Percentiles rank a stretch among this genome's conserved stretches.
Conservation (phyloP, 257 asterid species). For the Solanum piurae region DNA sequence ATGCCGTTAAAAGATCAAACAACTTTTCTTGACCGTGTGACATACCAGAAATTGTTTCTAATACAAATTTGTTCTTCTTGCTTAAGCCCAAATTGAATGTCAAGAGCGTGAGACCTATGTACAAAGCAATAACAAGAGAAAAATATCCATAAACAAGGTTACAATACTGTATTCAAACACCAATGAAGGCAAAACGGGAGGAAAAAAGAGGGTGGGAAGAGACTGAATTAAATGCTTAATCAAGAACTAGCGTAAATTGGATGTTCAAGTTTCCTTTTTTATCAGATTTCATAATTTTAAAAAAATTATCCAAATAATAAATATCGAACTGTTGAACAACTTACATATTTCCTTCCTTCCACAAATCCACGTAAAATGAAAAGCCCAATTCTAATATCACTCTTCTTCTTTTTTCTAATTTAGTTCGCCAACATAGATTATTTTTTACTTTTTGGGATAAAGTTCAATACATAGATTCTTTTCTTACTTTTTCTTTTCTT, state of each 20-base stretch:
- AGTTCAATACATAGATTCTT: background rate
- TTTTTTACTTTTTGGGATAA: background rate
- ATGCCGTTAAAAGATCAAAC: background rate
- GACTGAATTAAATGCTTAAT: background rate
- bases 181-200: background rate
- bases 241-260: background rate
- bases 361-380: background rate
- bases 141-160: background rate
- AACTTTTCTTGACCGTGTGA: background rate
- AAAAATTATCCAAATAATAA: background rate
- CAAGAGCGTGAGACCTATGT: background rate
- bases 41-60: background rate
- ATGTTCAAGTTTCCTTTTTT: background rate
- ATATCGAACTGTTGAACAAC: background rate
- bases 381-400: background rate
- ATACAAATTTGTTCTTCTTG: background rate
- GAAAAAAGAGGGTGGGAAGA: background rate
- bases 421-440: background rate
- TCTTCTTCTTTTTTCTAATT: background rate
- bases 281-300: background rate
- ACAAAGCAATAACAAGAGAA: background rate
- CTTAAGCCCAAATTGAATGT: background rate
- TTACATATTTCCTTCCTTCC: background rate
- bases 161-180: background rate
- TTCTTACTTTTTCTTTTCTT: background rate